Evolutionary conservation across 208 protist genomes (phyloP), one percentile per base, ranked within the genome.

Genomic region (Tritrichomonas foetus): DNA sequence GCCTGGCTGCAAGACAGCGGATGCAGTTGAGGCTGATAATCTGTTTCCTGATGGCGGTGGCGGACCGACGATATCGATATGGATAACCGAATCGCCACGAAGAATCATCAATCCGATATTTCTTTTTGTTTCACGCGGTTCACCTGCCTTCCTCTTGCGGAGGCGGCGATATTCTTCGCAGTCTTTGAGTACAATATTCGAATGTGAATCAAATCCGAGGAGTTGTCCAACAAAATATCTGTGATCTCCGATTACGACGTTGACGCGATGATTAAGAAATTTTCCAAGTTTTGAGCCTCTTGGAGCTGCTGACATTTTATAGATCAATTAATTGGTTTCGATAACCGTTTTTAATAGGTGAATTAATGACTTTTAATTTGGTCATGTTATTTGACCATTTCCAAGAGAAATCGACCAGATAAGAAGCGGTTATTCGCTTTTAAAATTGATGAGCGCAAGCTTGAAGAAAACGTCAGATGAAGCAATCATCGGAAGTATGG

Each of bases 131-230:
- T 89, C 47, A 33, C 47, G 41, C 11, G 47, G 47, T 50, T 89
- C 78, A 20, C 78, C 78, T 5, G 78, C 78, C 30, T 89, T 89
- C 20, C 78, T 27, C 16, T 61, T 89, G 11, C 57, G 53, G 53
- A 89, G 57, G 53, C 36, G 44, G 33, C 78, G 53, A 39, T 89
- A 89, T 89, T 89, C 78, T 89, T 89, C 78, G 30, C 78, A 53
- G 57, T 89, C 78, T 49, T 89, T 89, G n/a, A 89, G 57, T 57
- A 89, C 78, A 39, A 89, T 50, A 57, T 89, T 89, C 13, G 78
- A 89, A 57, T 89, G 78, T 20, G 78, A 53, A 57, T 89, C 78
- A 89, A 89, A 89, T 39, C 27, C 78, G 3, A 89, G 47, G 13
- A 89, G 44, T 89, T 89, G 78, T n/a, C 78, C 78, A 61, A 89